Base-by-base conservation (phyloP, 192 early-diverging fungal genomes). In the Cetraspora pellucida region DNA sequence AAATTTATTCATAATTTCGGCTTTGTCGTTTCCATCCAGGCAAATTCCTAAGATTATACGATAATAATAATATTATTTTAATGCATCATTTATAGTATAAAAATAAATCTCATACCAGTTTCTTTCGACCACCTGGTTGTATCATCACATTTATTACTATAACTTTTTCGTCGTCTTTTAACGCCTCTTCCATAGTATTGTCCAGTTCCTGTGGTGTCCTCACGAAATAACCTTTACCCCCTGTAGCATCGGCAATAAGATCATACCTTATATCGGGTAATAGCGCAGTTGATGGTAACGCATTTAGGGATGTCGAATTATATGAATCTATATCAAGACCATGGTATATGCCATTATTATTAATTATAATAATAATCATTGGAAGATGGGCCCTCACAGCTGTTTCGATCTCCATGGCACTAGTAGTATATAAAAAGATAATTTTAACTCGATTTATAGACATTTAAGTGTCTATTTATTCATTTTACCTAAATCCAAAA, bases 311-410 rank as follows among this genome's bases (percentile, higher is more conserved):
- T 16, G 81, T 81, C 1, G 87, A 79, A 14, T 59, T 27, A 70
- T 87, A 93, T 37, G 89, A 80, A 43, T 79, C 69, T 21, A 77
- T 10, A 6, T 88, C 87, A 47, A 93, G 72, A 10, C 92, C 92
- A 82, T 87, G 86, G 78, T 92, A 92, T 16, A 93, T 92, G 16
- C 92, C 92, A 44, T 89, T 91, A 77, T 93, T 93, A 81, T 93
- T 93, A 74, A 93, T 91, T 8, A 93, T 88, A 30, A 93, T 85
- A n/a, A 92, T 84, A 3, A 93, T 23, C 13, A 93, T 80, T n/a
- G 91, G 88, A 55, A 92, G 75, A 10, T 83, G 81, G 11, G 83
- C 78, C 58, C 92, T 82, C 23, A 86, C 82, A 6, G 90, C 91
- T 14, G 92, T 92, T 76, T 93, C 92, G 19, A 92, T 78, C 81